A percentile compares a stretch with the other conserved stretches of the same genome.
Conservation (phyloP, 495 filamentous ascomycete genomes). For the Daldinia caldariorum region DNA sequence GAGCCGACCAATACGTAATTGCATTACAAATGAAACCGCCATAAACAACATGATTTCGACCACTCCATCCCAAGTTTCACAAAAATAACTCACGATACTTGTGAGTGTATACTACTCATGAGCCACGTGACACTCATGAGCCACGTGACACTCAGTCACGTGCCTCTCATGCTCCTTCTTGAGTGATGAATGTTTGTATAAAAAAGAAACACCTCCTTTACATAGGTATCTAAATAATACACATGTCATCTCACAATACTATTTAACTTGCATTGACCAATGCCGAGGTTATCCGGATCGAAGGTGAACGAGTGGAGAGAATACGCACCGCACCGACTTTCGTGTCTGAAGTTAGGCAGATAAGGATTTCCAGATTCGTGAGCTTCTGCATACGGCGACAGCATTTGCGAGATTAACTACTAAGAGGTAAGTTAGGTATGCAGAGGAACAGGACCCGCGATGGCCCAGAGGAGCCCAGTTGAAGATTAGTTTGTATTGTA, state of each 20-base stretch:
- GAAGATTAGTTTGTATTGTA: conserved; percentile 22
- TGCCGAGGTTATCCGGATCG: conserved; percentile 33
- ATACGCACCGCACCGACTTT: conserved; percentile 37
- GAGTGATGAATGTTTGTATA: too few species aligned
- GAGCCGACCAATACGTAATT: conserved; percentile 10
- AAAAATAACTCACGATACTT: background rate
- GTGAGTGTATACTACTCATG: too few species aligned
- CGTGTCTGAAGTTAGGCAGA: conserved; percentile 12
- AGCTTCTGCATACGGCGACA: conserved; percentile 20
- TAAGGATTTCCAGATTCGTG: conserved; percentile 23
- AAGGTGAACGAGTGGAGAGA: conserved; percentile 28
- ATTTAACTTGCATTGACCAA: conserved; percentile 18
- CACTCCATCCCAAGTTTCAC: conserved; percentile 1
- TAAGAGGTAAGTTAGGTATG: too few species aligned
- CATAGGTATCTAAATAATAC: too few species aligned
- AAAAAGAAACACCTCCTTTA: too few species aligned
- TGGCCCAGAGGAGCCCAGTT: conserved; percentile 10
- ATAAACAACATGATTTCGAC: background rate
- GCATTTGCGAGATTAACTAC: conserved; percentile 19
- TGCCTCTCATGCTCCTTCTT: too few species aligned
- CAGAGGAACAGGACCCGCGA: conserved; percentile 25
- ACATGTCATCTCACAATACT: conserved; percentile 31
- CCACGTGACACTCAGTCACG: too few species aligned
- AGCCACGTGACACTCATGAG: too few species aligned
- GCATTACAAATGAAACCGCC: conserved; percentile 10